phyloP scores from a whole-genome alignment of 2,329 filamentous ascomycete genomes.

The Trichoderma sp. region DNA sequence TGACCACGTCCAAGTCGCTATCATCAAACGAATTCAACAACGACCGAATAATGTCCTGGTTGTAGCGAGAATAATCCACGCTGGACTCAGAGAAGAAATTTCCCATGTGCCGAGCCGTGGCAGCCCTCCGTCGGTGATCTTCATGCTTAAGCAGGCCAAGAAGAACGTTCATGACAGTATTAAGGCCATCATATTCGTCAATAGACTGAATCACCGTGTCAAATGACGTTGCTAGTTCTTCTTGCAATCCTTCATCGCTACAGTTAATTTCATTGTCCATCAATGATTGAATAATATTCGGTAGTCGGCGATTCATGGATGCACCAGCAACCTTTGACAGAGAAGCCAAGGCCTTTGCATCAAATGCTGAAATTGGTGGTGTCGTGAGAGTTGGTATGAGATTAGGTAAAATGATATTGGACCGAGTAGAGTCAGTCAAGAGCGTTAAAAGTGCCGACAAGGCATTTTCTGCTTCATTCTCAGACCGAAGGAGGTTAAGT shows the following conservation, averaged over 20 bases:
- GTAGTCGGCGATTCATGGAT: slow-evolving; percentile 87
- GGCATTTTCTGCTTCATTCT: slow-evolving; percentile 88
- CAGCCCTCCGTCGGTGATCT: slow-evolving; percentile 81
- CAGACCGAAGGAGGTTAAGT: slow-evolving; percentile 83
- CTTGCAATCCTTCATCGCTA: slow-evolving; percentile 72
- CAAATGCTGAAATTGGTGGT: slow-evolving; percentile 90
- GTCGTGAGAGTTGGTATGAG: slow-evolving; percentile 91
- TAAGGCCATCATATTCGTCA: slow-evolving; percentile 94
- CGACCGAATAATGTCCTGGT: slow-evolving; percentile 90
- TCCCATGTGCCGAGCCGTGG: slow-evolving; percentile 77
- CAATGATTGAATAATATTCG: slow-evolving; percentile 87
- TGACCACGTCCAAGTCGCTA: slow-evolving; percentile 78
- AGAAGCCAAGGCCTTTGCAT: slow-evolving; percentile 90
- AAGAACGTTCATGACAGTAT: slow-evolving; percentile 93
- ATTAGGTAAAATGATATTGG: slow-evolving; percentile 95
- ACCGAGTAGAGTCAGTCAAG: slow-evolving; percentile 88
- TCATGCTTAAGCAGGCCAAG: slow-evolving; percentile 87
- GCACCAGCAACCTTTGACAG: slow-evolving; percentile 87
- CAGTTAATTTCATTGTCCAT: slow-evolving; percentile 88
- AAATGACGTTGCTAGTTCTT: slow-evolving; percentile 78
- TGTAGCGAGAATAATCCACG: slow-evolving; percentile 92
- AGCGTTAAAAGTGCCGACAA: slow-evolving; percentile 90
- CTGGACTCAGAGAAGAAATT: slow-evolving; percentile 82
- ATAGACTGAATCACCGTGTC: slow-evolving; percentile 90
- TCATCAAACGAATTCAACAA: slow-evolving; percentile 93